A percentile compares a stretch with the other conserved stretches of the same genome.
phyloP scores from a whole-genome alignment of 2,329 filamentous ascomycete species.

The Aspergillus japonicus region DNA sequence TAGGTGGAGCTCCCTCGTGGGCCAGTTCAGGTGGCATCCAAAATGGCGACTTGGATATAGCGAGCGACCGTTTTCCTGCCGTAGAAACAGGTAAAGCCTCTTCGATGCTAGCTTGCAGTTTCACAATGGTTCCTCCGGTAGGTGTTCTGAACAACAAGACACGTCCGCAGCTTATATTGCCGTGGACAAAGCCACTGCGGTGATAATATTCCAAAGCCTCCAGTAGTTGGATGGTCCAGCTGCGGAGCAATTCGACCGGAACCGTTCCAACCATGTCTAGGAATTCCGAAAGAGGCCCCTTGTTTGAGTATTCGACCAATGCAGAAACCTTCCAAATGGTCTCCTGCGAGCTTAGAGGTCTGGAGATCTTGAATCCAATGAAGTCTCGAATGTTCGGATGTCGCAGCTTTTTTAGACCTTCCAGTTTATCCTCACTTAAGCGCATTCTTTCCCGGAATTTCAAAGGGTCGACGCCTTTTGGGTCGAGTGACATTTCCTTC shows the following conservation, averaged over 20 bases:
- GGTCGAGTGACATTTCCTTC: slow-evolving; percentile 66
- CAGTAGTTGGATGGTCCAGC: slow-evolving; percentile 88
- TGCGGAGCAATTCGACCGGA: slow-evolving; percentile 71
- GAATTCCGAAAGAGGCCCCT: slow-evolving; percentile 77
- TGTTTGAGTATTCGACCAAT: slow-evolving; percentile 73
- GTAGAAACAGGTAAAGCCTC: slow-evolving; percentile 53
- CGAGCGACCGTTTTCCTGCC: slow-evolving; percentile 31
- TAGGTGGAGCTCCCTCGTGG: slow-evolving; percentile 55
- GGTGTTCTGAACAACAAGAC: slow-evolving; percentile 71
- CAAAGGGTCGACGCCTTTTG: slow-evolving; percentile 57
- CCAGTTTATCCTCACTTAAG: slow-evolving; percentile 72
- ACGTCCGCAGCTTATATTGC: slow-evolving; percentile 76
- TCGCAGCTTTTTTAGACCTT: slow-evolving; percentile 69
- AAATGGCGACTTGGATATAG: slow-evolving; percentile 71
- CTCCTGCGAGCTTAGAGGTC: slow-evolving; percentile 38
- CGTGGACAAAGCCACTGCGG: slow-evolving; percentile 78
- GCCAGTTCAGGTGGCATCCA: slow-evolving; percentile 80
- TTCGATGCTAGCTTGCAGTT: slow-evolving; percentile 51
- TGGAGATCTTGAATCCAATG: slow-evolving; percentile 77
- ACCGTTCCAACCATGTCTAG: slow-evolving; percentile 75
- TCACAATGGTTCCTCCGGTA: slow-evolving; percentile 66
- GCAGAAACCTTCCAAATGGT: slow-evolving; percentile 70
- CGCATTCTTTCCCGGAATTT: slow-evolving; percentile 75
- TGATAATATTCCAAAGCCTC: slow-evolving; percentile 87
- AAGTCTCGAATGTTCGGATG: slow-evolving; percentile 78